phyloP scores from a whole-genome alignment of 2,329 filamentous ascomycete genomes.

The Xylaria polymorpha region DNA sequence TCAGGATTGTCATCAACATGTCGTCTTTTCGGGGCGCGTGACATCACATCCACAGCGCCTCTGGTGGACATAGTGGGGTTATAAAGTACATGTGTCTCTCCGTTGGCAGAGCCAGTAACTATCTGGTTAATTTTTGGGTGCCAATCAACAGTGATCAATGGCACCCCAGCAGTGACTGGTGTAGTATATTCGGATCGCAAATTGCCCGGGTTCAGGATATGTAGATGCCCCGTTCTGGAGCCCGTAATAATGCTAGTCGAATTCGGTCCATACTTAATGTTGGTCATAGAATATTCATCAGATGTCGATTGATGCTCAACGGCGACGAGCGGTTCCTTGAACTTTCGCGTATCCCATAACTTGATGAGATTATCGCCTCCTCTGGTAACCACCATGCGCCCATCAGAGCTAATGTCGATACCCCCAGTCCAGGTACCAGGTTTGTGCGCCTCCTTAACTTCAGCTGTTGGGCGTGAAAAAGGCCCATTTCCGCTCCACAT shows the following conservation, averaged over 20 bases:
- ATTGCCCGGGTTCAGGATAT: conserved; percentile 94
- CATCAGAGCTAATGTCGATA: conserved; percentile 89
- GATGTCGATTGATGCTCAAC: conserved; percentile 85
- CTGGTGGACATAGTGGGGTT: conserved; percentile 83
- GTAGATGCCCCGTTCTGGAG: conserved; percentile 84
- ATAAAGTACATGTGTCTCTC: conserved; percentile 90
- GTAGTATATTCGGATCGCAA: conserved; percentile 86
- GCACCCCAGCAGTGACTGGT: conserved; percentile 84
- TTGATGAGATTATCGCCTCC: conserved; percentile 95
- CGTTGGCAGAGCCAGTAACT: conserved; percentile 90
- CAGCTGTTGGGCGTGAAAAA: conserved; percentile 81
- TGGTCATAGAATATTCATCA: conserved; percentile 83
- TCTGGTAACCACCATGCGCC: conserved; percentile 87
- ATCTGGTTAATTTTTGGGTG: conserved; percentile 97
- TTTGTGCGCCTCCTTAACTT: conserved; percentile 85
- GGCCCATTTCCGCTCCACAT: conserved; percentile 95
- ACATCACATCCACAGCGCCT: conserved; percentile 90
- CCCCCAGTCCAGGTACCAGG: conserved; percentile 91
- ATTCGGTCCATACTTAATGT: conserved; percentile 89
- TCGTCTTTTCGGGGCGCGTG: conserved; percentile 90
- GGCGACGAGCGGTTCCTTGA: conserved; percentile 87
- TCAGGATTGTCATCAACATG: conserved; percentile 94
- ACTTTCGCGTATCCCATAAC: conserved; percentile 96
- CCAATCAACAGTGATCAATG: conserved; percentile 89
- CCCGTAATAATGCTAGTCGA: conserved; percentile 89